phyloP scores from a whole-genome alignment of 192 early-diverging fungal species.

The Powellomyces hirtus region DNA sequence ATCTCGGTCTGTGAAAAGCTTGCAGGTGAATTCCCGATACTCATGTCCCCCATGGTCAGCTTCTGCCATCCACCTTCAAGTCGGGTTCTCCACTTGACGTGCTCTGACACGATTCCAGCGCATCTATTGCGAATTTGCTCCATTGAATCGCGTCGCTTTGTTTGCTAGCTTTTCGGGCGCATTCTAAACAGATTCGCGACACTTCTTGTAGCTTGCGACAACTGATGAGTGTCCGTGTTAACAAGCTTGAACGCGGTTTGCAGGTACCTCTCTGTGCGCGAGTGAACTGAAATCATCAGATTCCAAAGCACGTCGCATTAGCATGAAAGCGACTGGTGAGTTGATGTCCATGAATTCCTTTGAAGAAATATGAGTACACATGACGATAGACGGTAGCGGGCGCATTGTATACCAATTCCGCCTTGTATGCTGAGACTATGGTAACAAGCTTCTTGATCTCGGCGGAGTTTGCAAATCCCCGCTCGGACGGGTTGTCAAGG shows the following conservation, averaged over 20 bases:
- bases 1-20: neutral
- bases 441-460: neutral
- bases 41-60: neutral
- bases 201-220: neutral
- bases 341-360: constrained; percentile 7
- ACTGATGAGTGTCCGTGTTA: neutral
- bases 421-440: constrained; percentile 4
- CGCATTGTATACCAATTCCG: neutral
- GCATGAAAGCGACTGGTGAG: constrained; percentile 23
- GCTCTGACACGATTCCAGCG: neutral
- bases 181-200: constrained; percentile 10
- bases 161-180: constrained; percentile 1
- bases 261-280: neutral
- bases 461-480: neutral
- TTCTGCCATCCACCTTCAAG: neutral
- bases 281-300: neutral
- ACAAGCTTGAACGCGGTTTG: neutral
- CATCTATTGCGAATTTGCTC: constrained; percentile 11
- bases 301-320: constrained; percentile 6
- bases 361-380: neutral
- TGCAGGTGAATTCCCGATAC: neutral
- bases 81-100: neutral
- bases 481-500: neutral
- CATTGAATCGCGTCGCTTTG: constrained; percentile 18
- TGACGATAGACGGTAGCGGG: too few species aligned